Percentiles rank a stretch among this genome's conserved stretches.
Conservation (phyloP, 306 rosid species). For the Rosa persica region DNA sequence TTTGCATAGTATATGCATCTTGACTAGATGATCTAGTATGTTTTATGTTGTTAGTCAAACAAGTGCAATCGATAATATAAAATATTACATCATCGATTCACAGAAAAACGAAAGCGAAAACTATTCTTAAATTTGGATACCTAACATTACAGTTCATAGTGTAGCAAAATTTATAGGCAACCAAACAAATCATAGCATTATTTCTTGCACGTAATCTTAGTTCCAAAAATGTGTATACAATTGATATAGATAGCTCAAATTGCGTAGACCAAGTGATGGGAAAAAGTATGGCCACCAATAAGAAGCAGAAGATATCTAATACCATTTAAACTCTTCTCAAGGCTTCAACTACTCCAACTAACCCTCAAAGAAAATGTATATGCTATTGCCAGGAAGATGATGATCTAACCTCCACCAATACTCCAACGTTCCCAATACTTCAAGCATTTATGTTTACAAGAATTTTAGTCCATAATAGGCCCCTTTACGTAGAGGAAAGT, state of each 20-base stretch:
- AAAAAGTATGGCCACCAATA: slow-evolving; percentile 31
- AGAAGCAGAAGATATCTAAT: slow-evolving; percentile 2
- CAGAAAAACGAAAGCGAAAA: neutral
- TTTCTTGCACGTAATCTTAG: slow-evolving; percentile 17
- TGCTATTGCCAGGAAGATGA: slow-evolving; percentile 6
- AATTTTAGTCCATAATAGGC: neutral
- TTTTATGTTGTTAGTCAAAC: too few species aligned
- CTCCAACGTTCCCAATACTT: neutral
- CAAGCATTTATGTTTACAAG: neutral
- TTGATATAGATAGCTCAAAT: neutral
- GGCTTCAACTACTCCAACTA: slow-evolving; percentile 34
- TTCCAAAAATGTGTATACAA: neutral
- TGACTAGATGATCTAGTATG: too few species aligned
- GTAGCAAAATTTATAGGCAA: neutral
- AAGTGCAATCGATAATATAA: too few species aligned
- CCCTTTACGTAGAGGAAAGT: neutral
- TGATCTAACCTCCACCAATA: slow-evolving; percentile 23
- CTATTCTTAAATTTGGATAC: neutral
- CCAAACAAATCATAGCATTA: neutral
- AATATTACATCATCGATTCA: too few species aligned
- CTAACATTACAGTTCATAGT: neutral
- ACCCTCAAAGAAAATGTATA: slow-evolving; percentile 2
- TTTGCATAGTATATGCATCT: too few species aligned
- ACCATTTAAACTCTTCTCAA: slow-evolving; percentile 4
- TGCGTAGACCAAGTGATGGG: neutral